A percentile compares a stretch with the other conserved stretches of the same genome.
phyloP scores from a whole-genome alignment of 306 rosid species.

The Trifolium repens region DNA sequence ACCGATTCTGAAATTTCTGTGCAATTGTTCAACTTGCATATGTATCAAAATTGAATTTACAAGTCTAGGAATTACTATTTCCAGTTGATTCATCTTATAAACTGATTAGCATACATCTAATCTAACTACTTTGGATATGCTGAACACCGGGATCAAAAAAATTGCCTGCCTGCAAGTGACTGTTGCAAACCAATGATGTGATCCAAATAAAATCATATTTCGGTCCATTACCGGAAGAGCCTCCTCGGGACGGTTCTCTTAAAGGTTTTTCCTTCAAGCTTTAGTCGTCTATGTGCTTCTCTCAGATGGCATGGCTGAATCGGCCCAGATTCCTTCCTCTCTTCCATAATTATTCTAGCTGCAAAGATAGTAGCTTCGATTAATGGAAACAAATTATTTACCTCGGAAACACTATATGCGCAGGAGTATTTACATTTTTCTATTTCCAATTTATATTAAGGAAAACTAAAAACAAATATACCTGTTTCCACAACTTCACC shows the following conservation, averaged over 20 bases:
- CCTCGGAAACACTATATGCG: neutral
- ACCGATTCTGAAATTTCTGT: neutral
- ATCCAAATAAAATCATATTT: slow-evolving; percentile 24
- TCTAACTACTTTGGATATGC: neutral
- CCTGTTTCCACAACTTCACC: slow-evolving; percentile 95
- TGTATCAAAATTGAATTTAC: neutral
- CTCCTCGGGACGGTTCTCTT: slow-evolving; percentile 75
- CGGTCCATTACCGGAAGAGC: slow-evolving; percentile 67
- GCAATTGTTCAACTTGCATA: neutral
- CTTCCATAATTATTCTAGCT: slow-evolving; percentile 84
- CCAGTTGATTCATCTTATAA: neutral
- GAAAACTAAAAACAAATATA: slow-evolving; percentile 29
- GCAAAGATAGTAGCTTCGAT: slow-evolving; percentile 34
- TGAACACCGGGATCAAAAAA: slow-evolving; percentile 6
- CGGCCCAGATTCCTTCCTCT: slow-evolving; percentile 90
- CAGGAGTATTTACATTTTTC: slow-evolving; percentile 7
- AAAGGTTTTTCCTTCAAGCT: slow-evolving; percentile 89
- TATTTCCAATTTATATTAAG: slow-evolving; percentile 1
- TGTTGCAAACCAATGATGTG: neutral
- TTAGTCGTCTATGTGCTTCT: slow-evolving; percentile 82
- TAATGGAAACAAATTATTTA: slow-evolving; percentile 14
- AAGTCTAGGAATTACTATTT: neutral
- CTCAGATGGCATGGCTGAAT: slow-evolving; percentile 90
- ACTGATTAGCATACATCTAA: neutral
- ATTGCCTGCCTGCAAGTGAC: neutral